Evolutionary conservation across 2,329 filamentous ascomycete species (phyloP), one percentile per base, ranked within the genome.

Genomic region (Stagonosporopsis vannaccii): DNA sequence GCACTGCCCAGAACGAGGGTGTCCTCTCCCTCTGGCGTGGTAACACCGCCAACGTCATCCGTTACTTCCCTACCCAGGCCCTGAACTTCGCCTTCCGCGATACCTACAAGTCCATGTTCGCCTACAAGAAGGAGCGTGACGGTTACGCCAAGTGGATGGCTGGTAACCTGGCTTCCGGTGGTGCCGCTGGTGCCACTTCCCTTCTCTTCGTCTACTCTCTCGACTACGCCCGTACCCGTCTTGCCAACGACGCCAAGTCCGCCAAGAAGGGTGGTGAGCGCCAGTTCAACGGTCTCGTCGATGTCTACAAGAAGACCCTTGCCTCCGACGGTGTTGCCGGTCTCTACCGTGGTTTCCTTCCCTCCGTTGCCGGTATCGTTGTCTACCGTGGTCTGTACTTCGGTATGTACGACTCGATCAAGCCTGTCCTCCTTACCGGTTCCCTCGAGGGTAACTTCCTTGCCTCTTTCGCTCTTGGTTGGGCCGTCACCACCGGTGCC

Each of bases 301-400:
- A 99, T 77, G 95, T 99, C 84, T 99, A 99, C 93, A 92, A 92
- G 87, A 99, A 99, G 95, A 99, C 95, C 77, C 88, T 99, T 77
- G 94, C 95, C 75, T 91, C 92, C 77, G 95, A 99, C 82, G 95
- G 95, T 96, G 87, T 99, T 85, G 90, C 89, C 79, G 95, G 95
- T 96, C 93, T 99, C 79, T 99, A 99, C 92, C 95, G 95, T 96
- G 95, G 95, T 87, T 99, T 99, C 91, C 92, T 93, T 87, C 95
- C 96, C 81, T 99, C 95, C 78, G 95, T 99, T 78, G 87, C 90
- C 82, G 95, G 95, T 90, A 99, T 99, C 83, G 83, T 99, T 77
- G 95, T 99, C 85, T 99, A 99, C 92, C 95, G 95, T 92, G 95
- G 95, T 97, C 92, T 99, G 77, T 99, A 99, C 93, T 99, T 99